Evolutionary conservation across 768 basidiomycete species (phyloP).

Genomic region (Psilocybe tampanensis): DNA sequence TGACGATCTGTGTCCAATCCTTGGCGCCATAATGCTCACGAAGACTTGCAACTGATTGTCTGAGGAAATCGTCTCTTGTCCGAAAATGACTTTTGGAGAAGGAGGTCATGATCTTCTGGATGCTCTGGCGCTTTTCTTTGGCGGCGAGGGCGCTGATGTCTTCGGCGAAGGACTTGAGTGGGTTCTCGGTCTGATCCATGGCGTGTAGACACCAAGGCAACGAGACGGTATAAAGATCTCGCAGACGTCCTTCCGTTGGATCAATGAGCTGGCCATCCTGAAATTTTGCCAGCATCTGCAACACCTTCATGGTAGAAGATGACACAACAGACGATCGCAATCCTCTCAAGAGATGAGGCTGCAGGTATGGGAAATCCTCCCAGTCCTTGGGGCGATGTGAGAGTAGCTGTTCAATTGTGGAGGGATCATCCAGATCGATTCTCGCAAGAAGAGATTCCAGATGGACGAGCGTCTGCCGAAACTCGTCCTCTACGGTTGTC

Average conservation of each 20-base stretch:
- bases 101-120: slow-evolving; percentile 86
- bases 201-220: slow-evolving; percentile 90
- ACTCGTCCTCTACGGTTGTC: slow-evolving; percentile 84
- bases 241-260: slow-evolving; percentile 65
- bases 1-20: slow-evolving; percentile 80
- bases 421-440: slow-evolving; percentile 70
- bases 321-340: slow-evolving; percentile 78
- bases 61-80: slow-evolving; percentile 90
- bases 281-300: slow-evolving; percentile 63
- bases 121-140: slow-evolving; percentile 71
- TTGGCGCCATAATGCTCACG: slow-evolving; percentile 82
- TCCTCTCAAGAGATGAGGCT: slow-evolving; percentile 73
- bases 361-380: slow-evolving; percentile 65
- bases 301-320: slow-evolving; percentile 63
- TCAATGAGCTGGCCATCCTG: slow-evolving; percentile 72
- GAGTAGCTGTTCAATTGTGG: slow-evolving; percentile 69
- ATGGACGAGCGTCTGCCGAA: slow-evolving; percentile 63
- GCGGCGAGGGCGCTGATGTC: slow-evolving; percentile 75
- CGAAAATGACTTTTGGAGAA: slow-evolving; percentile 88
- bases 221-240: slow-evolving; percentile 79
- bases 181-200: slow-evolving; percentile 68
- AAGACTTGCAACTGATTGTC: slow-evolving; percentile 83
- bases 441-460: slow-evolving; percentile 66
- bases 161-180: slow-evolving; percentile 69
- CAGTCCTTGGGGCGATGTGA: slow-evolving; percentile 72